Evolutionary conservation across 2,329 filamentous ascomycete genomes (phyloP).

Genomic region (Davidsoniella eucalypti): DNA sequence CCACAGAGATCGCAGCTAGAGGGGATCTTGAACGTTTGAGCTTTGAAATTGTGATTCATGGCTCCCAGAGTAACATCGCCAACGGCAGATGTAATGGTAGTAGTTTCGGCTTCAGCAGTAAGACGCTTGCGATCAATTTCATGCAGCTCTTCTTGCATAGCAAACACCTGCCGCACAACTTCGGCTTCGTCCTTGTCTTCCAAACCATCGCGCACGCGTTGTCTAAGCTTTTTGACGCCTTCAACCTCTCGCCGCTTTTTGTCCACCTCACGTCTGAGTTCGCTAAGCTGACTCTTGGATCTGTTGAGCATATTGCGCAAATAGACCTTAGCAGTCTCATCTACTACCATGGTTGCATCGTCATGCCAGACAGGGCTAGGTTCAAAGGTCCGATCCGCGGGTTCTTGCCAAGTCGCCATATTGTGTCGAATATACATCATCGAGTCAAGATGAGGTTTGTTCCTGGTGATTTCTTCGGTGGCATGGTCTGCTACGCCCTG

Average conservation of each 20-base stretch:
- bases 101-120: slow-evolving; percentile 82
- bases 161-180: slow-evolving; percentile 67
- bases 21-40: slow-evolving; percentile 98
- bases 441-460: slow-evolving; percentile 76
- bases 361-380: slow-evolving; percentile 96
- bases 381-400: slow-evolving; percentile 71
- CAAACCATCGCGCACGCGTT: slow-evolving; percentile 62
- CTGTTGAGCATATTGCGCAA: slow-evolving; percentile 83
- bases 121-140: slow-evolving; percentile 68
- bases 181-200: slow-evolving; percentile 83
- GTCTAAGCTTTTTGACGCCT: slow-evolving; percentile 52
- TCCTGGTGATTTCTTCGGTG: slow-evolving; percentile 66
- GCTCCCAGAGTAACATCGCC: slow-evolving; percentile 86
- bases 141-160: slow-evolving; percentile 70
- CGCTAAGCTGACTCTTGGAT: slow-evolving; percentile 68
- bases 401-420: slow-evolving; percentile 65
- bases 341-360: slow-evolving; percentile 68
- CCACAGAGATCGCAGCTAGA: slow-evolving; percentile 96
- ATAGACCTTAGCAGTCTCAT: slow-evolving; percentile 78
- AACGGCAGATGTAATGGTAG: slow-evolving; percentile 78
- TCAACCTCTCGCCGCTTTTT: slow-evolving; percentile 79
- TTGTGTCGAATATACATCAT: slow-evolving; percentile 98
- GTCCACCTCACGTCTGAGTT: slow-evolving; percentile 68
- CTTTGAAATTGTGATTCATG: slow-evolving; percentile 93
- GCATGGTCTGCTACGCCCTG: slow-evolving; percentile 56